Conservation (phyloP, 78 protist species). For the Protostelium mycophagum region DNA sequence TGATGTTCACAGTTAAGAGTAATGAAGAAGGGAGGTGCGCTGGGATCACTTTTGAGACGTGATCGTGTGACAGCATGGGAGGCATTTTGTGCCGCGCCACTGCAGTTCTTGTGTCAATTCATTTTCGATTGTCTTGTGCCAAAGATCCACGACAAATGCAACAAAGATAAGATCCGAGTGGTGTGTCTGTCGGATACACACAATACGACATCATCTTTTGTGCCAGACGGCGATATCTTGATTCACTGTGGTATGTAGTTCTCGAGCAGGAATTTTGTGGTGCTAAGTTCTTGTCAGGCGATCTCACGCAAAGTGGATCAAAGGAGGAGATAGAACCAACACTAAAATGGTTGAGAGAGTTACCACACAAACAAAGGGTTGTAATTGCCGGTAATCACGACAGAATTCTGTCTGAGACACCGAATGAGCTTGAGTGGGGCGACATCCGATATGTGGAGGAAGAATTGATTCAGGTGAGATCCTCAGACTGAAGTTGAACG, state of each 20-base stretch:
- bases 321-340: neutral
- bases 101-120: too few relatives aligned
- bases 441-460: neutral
- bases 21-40: too few relatives aligned
- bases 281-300: too few relatives aligned
- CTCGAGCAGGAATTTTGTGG: neutral
- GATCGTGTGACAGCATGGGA: too few relatives aligned
- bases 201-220: neutral
- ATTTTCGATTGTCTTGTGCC: too few relatives aligned
- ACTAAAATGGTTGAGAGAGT: neutral
- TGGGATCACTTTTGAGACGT: too few relatives aligned
- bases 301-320: neutral
- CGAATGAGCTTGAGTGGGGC: neutral
- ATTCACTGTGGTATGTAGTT: neutral
- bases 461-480: too few relatives aligned
- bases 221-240: neutral
- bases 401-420: neutral
- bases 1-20: too few relatives aligned
- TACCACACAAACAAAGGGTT: neutral
- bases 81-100: too few relatives aligned
- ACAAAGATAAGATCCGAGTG: neutral
- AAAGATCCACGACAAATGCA: too few relatives aligned
- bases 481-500: too few relatives aligned
- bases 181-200: neutral
- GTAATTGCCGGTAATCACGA: neutral